Base-by-base conservation (phyloP, 352 stramenopile genomes). In the Globisporangium cylindrosporum region DNA sequence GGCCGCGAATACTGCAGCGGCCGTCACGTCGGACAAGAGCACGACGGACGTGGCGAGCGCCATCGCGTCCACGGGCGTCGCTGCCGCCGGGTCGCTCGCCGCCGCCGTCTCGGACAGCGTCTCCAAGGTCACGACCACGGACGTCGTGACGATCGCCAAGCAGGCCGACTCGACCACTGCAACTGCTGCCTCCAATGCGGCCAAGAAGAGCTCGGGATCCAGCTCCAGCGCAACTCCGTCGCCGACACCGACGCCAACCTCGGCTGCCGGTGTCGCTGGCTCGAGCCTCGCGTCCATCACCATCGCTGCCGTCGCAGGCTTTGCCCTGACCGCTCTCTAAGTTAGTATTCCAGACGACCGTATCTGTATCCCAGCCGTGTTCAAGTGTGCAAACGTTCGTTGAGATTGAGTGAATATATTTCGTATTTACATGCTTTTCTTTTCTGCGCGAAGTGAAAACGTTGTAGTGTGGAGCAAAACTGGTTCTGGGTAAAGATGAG, bases 71-170 rank as follows among this genome's bases (percentile, higher is more conserved):
- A 57, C 66, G 20, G 54, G 38, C 49, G 32, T 57, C 25, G 49
- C 48, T 12, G 53, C 46, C 3, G 34, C 49, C 7, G 66, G 27
- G 20, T 71, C 59, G 59, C 58, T 71, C 49, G 22, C 66, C 6
- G 66, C 66, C 15, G 59, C 59, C 22, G 60, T 71, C 66, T 67
- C 66, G 4, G 66, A 71, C 66, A 71, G 66, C 41, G 59, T 71
- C 58, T 71, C 66, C 8, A 71, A 71, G 10, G 41, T 55, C 59
- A 71, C 59, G 20, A 67, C 51, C 38, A 54, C 59, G 5, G 66
- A 71, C 49, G 66, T 67, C 25, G 60, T 71, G 14, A 62, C 32
- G 24, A 60, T 71, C 66, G 27, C 34, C 20, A 68, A 57, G 25
- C 36, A 59, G 18, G 36, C 36, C 20, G 38, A 62, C 54, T 56